These are phyloP conservation scores for Tolypocladium capitatum DNA, from an alignment of 2,329 filamentous ascomycete species.

Conservation along the genomic window DNA sequence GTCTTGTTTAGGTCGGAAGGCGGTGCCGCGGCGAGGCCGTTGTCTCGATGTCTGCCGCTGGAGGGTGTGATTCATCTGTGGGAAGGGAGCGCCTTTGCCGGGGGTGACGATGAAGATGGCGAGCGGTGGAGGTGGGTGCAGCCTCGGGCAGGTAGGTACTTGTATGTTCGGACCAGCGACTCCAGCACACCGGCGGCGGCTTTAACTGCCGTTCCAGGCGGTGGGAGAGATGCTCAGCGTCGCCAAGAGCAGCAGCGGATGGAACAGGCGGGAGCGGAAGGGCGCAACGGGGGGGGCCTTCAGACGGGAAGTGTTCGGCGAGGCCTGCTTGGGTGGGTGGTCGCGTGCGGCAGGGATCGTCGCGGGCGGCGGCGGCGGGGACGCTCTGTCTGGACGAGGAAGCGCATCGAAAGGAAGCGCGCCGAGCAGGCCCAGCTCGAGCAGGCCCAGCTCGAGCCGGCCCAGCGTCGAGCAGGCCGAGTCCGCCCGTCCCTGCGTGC, in stretches of 20 bases:
- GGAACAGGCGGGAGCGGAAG: background rate
- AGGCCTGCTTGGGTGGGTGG: conserved; percentile 1
- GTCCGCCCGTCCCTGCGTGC: background rate
- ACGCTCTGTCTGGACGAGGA: background rate
- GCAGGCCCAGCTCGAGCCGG: too few relatives aligned
- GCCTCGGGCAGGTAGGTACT: too few relatives aligned
- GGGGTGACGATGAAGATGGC: background rate
- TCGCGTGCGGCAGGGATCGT: conserved; percentile 10
- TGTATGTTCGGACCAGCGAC: background rate
- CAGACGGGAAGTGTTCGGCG: background rate
- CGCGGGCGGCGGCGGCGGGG: conserved; percentile 4
- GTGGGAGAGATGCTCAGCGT: background rate
- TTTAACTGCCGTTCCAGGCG: background rate
- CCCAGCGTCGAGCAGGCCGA: too few relatives aligned
- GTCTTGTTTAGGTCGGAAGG: background rate
- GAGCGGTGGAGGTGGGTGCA: background rate
- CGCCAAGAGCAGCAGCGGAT: background rate
- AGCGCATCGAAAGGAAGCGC: background rate
- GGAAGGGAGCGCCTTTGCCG: too few relatives aligned
- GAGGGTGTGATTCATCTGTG: background rate
- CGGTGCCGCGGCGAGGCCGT: background rate
- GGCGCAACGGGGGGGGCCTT: background rate
- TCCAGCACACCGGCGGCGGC: background rate
- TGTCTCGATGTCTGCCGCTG: background rate
- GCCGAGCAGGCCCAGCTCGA: too few relatives aligned